Evolutionary conservation across 23 red algal genomes (phyloP).

Genomic region (Cyanidium caldarium): DNA sequence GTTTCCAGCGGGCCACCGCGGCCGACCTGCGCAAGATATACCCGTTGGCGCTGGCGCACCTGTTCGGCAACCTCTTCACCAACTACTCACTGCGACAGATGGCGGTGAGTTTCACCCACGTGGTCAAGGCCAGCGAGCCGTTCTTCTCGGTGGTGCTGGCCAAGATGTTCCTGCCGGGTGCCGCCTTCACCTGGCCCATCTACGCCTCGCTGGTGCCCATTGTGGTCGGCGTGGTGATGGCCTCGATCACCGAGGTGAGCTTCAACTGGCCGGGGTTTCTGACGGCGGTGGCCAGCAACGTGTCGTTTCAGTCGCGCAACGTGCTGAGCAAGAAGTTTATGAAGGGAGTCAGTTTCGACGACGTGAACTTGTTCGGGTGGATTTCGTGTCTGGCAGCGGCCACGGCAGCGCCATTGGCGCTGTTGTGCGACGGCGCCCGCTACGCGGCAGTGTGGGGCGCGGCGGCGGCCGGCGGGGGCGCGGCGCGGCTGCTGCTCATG

Average conservation of each 20-base stretch:
- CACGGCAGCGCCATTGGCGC: slow-evolving; percentile 21
- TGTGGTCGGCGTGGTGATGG: slow-evolving; percentile 26
- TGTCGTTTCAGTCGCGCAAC: slow-evolving; percentile 39
- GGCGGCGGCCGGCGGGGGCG: background rate
- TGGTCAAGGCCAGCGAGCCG: slow-evolving; percentile 31
- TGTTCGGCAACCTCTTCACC: slow-evolving; percentile 34
- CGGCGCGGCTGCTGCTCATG: background rate
- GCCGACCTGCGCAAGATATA: slow-evolving; percentile 26
- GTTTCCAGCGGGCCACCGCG: slow-evolving; percentile 10
- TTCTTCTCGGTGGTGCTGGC: slow-evolving; percentile 37
- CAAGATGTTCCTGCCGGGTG: slow-evolving; percentile 41
- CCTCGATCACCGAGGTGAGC: slow-evolving; percentile 18
- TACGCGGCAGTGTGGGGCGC: slow-evolving; percentile 5
- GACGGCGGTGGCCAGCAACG: slow-evolving; percentile 30
- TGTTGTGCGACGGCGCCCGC: slow-evolving; percentile 15
- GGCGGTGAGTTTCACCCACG: slow-evolving; percentile 35
- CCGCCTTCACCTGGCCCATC: slow-evolving; percentile 5
- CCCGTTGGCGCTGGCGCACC: slow-evolving; percentile 33
- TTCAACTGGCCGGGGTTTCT: slow-evolving; percentile 48
- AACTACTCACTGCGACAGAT: slow-evolving; percentile 33
- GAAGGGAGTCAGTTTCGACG: slow-evolving; percentile 13
- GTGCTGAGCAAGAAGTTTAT: slow-evolving; percentile 48
- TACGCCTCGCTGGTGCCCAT: slow-evolving; percentile 35
- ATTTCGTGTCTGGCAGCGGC: slow-evolving; percentile 22
- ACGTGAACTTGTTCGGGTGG: slow-evolving; percentile 27